phyloP scores from a whole-genome alignment of 2,329 filamentous ascomycete species.

The Arthrobotrys sinensis region DNA sequence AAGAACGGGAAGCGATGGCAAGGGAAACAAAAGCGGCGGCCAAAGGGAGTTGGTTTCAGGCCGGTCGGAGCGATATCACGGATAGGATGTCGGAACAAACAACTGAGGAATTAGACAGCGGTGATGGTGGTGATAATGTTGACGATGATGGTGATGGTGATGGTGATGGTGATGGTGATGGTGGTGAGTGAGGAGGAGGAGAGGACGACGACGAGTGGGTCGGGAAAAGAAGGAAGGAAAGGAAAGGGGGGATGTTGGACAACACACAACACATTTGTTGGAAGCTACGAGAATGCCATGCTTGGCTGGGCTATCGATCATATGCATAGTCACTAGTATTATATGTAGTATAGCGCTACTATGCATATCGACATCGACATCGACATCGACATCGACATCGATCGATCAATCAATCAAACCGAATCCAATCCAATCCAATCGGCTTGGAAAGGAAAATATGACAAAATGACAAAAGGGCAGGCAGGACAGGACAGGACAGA shows the following conservation, averaged over 20 bases:
- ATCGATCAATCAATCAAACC: too few species aligned
- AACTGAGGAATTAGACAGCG: neutral
- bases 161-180: constrained; percentile 1
- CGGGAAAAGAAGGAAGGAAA: constrained; percentile 12
- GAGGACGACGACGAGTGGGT: constrained; percentile 6
- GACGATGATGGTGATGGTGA: constrained; percentile 20
- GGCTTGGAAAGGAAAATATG: neutral
- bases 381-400: too few species aligned
- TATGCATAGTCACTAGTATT: too few species aligned
- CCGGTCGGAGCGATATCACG: neutral
- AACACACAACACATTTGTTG: constrained; percentile 19
- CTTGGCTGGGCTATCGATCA: too few species aligned
- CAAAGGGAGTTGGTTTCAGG: neutral
- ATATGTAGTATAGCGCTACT: too few species aligned
- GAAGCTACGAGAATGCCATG: too few species aligned
- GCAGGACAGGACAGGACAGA: neutral
- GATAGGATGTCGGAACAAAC: neutral
- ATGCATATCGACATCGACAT: too few species aligned
- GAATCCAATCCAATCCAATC: too few species aligned
- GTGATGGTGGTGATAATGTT: constrained; percentile 13
- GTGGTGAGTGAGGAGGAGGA: constrained; percentile 10
- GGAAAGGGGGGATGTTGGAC: neutral
- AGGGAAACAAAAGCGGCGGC: neutral
- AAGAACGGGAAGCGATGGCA: neutral
- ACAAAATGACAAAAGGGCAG: neutral